phyloP scores from a whole-genome alignment of 2,329 filamentous ascomycete species.

The Penicillium sp. region DNA sequence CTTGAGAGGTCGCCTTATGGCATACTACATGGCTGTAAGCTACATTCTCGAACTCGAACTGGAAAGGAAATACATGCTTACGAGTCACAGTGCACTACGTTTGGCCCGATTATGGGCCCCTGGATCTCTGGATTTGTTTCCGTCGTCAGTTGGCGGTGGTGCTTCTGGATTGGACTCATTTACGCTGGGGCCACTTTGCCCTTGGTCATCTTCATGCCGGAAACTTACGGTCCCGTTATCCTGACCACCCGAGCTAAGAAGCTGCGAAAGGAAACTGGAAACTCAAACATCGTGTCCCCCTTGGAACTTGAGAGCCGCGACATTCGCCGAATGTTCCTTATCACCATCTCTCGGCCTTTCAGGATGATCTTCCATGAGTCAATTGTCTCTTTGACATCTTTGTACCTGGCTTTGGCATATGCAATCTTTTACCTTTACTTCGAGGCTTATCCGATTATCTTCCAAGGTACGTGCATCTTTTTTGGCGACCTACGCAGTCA shows the following conservation, averaged over 20 bases:
- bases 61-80: slow-evolving; percentile 4
- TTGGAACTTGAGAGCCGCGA: slow-evolving; percentile 63
- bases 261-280: slow-evolving; percentile 60
- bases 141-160: slow-evolving; percentile 49
- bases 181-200: slow-evolving; percentile 56
- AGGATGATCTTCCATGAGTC: slow-evolving; percentile 72
- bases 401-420: slow-evolving; percentile 72
- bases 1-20: slow-evolving; percentile 44
- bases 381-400: slow-evolving; percentile 69
- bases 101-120: slow-evolving; percentile 48
- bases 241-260: slow-evolving; percentile 59
- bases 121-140: slow-evolving; percentile 50
- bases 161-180: slow-evolving; percentile 65
- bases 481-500: not conserved
- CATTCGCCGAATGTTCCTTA: slow-evolving; percentile 48
- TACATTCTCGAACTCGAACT: not conserved
- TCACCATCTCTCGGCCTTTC: slow-evolving; percentile 69
- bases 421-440: slow-evolving; percentile 73
- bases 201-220: slow-evolving; percentile 63
- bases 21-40: slow-evolving; percentile 46
- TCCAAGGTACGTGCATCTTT: slow-evolving; percentile 43
- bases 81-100: slow-evolving; percentile 33
- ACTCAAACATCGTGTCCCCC: slow-evolving; percentile 57
- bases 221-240: slow-evolving; percentile 64
- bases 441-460: slow-evolving; percentile 72